Percentiles rank a stretch among this genome's conserved stretches.
Evolutionary conservation across 1,284 basidiomycete species (phyloP).

Genomic region (Ganoderma multipileum): DNA sequence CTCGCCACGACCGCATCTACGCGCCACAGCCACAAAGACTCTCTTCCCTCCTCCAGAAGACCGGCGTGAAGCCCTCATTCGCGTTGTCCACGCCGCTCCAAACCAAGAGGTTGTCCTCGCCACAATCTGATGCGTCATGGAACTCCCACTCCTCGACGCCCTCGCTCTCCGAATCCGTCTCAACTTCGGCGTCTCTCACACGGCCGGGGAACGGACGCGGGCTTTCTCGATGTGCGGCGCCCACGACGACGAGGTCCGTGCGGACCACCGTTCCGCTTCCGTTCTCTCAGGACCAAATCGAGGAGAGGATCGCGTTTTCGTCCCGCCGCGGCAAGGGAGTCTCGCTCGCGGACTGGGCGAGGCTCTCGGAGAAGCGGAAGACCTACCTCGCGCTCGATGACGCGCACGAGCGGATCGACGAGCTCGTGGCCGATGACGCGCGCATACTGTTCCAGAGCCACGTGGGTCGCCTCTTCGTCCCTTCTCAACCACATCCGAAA

Average conservation of each 20-base stretch:
- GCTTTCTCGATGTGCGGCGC: background rate
- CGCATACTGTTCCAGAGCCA: constrained; percentile 21
- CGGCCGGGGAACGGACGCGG: background rate
- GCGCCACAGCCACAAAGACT: constrained; percentile 8
- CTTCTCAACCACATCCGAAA: background rate
- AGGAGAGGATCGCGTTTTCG: constrained; percentile 11
- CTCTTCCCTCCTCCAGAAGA: background rate
- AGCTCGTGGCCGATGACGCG: constrained; percentile 6
- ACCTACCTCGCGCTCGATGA: constrained; percentile 15
- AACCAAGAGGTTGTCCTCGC: background rate
- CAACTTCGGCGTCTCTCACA: background rate
- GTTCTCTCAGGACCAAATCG: constrained; percentile 4
- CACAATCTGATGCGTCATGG: constrained; percentile 2
- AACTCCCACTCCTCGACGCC: background rate
- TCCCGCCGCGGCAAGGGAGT: constrained; percentile 8
- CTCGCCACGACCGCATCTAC: background rate
- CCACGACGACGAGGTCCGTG: background rate
- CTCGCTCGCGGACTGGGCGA: constrained; percentile 22
- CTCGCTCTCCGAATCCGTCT: background rate
- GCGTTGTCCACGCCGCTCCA: no score
- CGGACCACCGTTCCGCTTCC: constrained; percentile 18
- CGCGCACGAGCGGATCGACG: constrained; percentile 16
- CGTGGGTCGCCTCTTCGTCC: constrained; percentile 5
- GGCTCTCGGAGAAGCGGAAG: constrained; percentile 19
- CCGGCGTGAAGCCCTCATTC: background rate